Base-by-base conservation (phyloP, 2,329 filamentous ascomycete genomes). In the Colletotrichum costaricense region DNA sequence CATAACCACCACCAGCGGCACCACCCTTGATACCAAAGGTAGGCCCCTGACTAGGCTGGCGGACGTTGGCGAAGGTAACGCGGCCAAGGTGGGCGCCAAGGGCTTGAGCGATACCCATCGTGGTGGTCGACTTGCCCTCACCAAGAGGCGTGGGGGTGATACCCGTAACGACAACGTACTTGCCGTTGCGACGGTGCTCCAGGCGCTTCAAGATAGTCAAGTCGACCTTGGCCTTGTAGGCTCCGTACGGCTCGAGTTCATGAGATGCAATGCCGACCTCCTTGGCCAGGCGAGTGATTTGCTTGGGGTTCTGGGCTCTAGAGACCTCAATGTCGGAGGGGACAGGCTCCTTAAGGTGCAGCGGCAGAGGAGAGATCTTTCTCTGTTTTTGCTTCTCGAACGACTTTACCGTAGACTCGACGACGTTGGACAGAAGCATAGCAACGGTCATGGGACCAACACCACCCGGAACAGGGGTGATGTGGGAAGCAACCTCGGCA, bases 21-120 rank as follows among this genome's bases (percentile, higher is more conserved):
- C 97, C 97, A 75, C 97, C 97, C 88, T 99, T 99, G 89, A 99
- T 98, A 79, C 97, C 97, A 82, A 99, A 99, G 0, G 97, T 99
- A 69, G 97, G 97, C 5, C 97, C 97, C 86, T 98, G 97, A 79
- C 95, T 98, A 63, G 97, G 97, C 82, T 99, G 97, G 74, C 97
- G 92, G 63, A 99, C 97, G 81, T 99, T 98, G 84, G 97, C 97
- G 82, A 99, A 98, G 3, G 93, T 94, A 77, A 98, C 89, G 72
- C 94, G 93, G 77, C 93, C 93, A 63, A 98, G 86, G 78, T 98
- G 96, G 52, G 93, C 97, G 69, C 95, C 95, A 62, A 99, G 87
- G 46, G 97, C 97, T 83, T 99, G 97, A 6, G 95, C 95, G 63
- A 99, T 88, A 81, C 97, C 97, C 88, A 99, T 94, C 8, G 97